Conservation (phyloP, 768 basidiomycete species). For the Tephrocybe sp. region DNA sequence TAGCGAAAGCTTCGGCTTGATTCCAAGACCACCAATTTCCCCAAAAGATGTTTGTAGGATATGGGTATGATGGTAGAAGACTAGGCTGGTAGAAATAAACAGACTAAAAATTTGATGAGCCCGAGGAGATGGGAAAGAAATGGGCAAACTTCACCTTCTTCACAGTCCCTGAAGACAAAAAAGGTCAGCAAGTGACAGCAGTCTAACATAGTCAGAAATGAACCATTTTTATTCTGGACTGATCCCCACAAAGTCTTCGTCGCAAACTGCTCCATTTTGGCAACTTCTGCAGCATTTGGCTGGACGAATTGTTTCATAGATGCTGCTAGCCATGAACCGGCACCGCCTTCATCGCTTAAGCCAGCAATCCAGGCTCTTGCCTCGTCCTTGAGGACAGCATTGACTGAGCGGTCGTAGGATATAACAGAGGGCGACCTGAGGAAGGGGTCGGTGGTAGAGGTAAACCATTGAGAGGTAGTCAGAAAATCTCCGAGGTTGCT, state of each 20-base stretch:
- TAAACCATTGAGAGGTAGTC: constrained; percentile 54
- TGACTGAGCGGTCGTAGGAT: constrained; percentile 50
- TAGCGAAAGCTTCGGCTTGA: constrained; percentile 42
- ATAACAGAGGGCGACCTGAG: constrained; percentile 50
- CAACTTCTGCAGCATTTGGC: constrained; percentile 50
- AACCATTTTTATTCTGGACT: constrained; percentile 48
- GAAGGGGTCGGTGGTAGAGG: constrained; percentile 48
- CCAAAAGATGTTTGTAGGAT: constrained; percentile 47
- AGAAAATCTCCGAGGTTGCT: constrained; percentile 52
- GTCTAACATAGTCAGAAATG: background rate
- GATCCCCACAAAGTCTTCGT: constrained; percentile 46
- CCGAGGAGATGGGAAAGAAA: background rate
- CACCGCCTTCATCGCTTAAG: constrained; percentile 57
- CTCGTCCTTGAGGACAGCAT: constrained; percentile 48
- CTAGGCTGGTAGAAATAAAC: constrained; percentile 52
- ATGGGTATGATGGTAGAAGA: constrained; percentile 41
- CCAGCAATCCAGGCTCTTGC: constrained; percentile 60
- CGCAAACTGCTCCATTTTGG: constrained; percentile 48
- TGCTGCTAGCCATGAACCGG: constrained; percentile 55
- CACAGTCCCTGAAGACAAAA: constrained; percentile 35
- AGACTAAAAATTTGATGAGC: constrained; percentile 25
- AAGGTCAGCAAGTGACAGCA: background rate
- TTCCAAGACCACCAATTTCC: constrained; percentile 60
- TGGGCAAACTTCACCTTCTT: constrained; percentile 38
- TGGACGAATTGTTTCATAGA: constrained; percentile 56